These are phyloP conservation scores for Protomyces arabidopsidicola DNA, from an alignment of 1,139 yeast genomes.

Conservation along the genomic window DNA sequence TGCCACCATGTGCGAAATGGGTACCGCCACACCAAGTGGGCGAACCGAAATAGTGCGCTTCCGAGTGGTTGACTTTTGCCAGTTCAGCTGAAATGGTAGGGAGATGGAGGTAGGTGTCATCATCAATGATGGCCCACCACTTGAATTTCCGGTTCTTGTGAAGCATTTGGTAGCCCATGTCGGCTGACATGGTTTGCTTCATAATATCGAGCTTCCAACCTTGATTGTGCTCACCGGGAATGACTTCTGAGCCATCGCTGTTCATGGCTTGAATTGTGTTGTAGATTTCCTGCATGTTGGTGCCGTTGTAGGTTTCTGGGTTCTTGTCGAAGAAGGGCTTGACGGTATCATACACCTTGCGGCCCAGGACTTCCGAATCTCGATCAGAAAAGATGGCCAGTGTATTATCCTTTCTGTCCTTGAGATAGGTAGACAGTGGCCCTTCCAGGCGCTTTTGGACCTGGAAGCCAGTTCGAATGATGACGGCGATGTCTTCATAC, in stretches of 20 bases:
- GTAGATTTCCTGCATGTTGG: background rate
- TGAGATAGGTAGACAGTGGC: conserved; percentile 5
- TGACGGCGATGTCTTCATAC: conserved; percentile 13
- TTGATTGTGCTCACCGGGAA: background rate
- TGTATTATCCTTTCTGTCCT: conserved; percentile 1
- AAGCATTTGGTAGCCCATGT: conserved; percentile 15
- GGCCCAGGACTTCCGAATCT: background rate
- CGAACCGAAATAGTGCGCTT: conserved; percentile 33
- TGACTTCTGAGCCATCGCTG: background rate
- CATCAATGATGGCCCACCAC: conserved; percentile 44
- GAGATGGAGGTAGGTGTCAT: conserved; percentile 39
- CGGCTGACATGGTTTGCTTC: conserved; percentile 12
- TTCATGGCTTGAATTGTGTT: background rate
- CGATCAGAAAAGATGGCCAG: conserved; percentile 9
- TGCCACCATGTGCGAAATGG: conserved; percentile 43
- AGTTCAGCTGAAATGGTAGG: conserved; percentile 37
- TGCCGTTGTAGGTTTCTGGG: conserved; percentile 3
- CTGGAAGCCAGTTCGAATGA: conserved; percentile 15
- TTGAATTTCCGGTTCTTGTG: conserved; percentile 30
- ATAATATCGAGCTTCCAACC: conserved; percentile 20
- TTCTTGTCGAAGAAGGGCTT: conserved; percentile 13
- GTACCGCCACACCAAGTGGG: background rate
- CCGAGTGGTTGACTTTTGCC: conserved; percentile 34
- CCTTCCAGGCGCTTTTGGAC: conserved; percentile 10
- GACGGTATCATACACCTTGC: conserved; percentile 1